Base-by-base conservation (phyloP, 768 basidiomycete species). In the Boletus reticuloceps region DNA sequence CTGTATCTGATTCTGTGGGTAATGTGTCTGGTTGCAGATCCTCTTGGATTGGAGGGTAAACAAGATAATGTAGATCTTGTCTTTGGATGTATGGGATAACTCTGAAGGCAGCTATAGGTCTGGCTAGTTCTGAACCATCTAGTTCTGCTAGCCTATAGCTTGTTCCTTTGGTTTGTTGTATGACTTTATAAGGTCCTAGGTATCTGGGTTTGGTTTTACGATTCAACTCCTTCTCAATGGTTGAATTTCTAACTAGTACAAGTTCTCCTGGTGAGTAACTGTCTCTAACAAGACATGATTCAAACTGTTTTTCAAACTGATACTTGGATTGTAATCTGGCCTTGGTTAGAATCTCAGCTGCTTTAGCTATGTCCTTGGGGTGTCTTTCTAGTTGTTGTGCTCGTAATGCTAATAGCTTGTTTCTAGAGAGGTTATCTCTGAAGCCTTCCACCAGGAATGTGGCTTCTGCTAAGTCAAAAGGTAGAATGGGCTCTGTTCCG, bases 1-100 rank as follows among this genome's bases (percentile, higher is more conserved):
- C 5, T 25, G 0, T 1, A 6, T 25, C 1, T 6, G 25, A 25
- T 25, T 25, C 25, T 0, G 25, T 25, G 1, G 5, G 1, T 25
- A 6, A 25, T 6, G 25, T 6, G 6, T 25, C 25, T 25, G 25
- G 6, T 0, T 25, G 6, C 6, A 6, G 5, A 25, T 25, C 25
- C 6, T 1, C 25, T 25, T 25, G 6, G 3, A 6, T 3, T 6
- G 1, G 6, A 6, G 25, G 25, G 25, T 25, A 25, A 25, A 4
- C 3, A 25, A 25, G 25, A 1, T 25, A 25, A 1, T 25, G 25
- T 25, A 25, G 6, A 6, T 25, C 25, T 25, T 25, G 5, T 25
- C 38, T 8, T 34, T 47, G 32, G 0, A 47, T 47, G 2, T 47
- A 47, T 0, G 46, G 34, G 2, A 47, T 47, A 1, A 47, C 46